Evolutionary conservation across 768 basidiomycete genomes (phyloP).

Genomic region (Hydnomerulius pinastri): DNA sequence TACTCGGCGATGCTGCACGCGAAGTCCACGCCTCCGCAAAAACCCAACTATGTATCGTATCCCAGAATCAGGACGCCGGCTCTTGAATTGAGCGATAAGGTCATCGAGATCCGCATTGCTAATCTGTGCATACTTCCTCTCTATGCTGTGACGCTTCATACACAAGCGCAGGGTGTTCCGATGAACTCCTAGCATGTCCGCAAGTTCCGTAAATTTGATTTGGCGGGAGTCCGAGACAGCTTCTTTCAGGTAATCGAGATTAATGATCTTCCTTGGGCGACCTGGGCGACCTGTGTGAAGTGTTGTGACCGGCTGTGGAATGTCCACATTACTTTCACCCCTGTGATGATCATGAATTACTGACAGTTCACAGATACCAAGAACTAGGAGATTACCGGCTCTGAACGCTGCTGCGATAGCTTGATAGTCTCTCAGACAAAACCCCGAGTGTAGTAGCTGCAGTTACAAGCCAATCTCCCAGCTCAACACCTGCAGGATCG

Average conservation of each 20-base stretch:
- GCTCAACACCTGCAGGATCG: background rate
- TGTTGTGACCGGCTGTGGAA: slow-evolving; percentile 4
- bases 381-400: background rate
- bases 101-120: slow-evolving; percentile 11
- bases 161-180: slow-evolving; percentile 5
- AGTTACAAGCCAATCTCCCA: background rate
- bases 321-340: background rate
- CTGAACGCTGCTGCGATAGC: background rate
- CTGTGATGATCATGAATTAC: no score
- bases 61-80: slow-evolving; percentile 27
- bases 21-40: slow-evolving; percentile 23
- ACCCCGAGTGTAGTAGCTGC: background rate
- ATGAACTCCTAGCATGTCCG: slow-evolving; percentile 4
- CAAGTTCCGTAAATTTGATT: slow-evolving; percentile 15
- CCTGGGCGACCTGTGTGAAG: background rate
- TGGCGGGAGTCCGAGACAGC: slow-evolving; percentile 4
- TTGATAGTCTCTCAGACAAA: background rate
- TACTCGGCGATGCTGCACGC: slow-evolving; percentile 27
- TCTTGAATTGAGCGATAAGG: slow-evolving; percentile 12
- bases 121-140: slow-evolving; percentile 6
- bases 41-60: slow-evolving; percentile 31
- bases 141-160: slow-evolving; percentile 10
- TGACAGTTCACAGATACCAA: no score
- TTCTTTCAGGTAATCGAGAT: slow-evolving; percentile 7
- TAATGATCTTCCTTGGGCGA: slow-evolving; percentile 4